Conservation (phyloP, 169 alveolate species). For the Cryptosporidium ryanae region DNA sequence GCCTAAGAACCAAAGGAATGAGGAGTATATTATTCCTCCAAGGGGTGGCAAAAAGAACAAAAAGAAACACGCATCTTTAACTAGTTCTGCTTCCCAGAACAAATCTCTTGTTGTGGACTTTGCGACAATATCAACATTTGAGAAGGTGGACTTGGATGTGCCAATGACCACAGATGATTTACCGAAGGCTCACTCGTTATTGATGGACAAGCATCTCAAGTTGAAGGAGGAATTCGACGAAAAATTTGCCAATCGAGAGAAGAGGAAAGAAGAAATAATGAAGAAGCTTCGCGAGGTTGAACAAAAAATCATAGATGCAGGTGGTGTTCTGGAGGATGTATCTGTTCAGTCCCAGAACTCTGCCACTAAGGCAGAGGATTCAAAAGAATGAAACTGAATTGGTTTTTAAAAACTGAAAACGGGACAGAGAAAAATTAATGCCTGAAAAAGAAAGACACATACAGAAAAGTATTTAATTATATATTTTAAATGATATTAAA, state of each 20-base stretch:
- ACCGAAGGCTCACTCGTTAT: constrained; percentile 34
- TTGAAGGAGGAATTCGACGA: constrained; percentile 51
- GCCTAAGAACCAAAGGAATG: constrained; percentile 69
- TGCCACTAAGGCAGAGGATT: constrained; percentile 19
- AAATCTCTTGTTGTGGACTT: constrained; percentile 60
- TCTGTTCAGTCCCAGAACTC: background rate
- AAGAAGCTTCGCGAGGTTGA: constrained; percentile 53
- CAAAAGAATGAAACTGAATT: constrained; percentile 2
- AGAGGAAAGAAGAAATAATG: constrained; percentile 63
- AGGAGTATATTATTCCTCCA: constrained; percentile 67
- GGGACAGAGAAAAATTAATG: too few relatives aligned
- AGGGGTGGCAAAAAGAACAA: constrained; percentile 41
- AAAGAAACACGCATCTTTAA: constrained; percentile 11
- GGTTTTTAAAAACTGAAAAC: too few relatives aligned
- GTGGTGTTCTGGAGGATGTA: constrained; percentile 40
- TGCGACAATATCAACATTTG: constrained; percentile 49
- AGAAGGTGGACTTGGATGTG: constrained; percentile 64
- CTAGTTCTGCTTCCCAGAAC: background rate
- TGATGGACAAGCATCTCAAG: constrained; percentile 36
- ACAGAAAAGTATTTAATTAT: too few relatives aligned
- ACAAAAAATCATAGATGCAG: constrained; percentile 35
- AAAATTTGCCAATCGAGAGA: constrained; percentile 68
- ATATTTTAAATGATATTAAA: too few relatives aligned
- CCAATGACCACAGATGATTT: constrained; percentile 61
- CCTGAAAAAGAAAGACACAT: too few relatives aligned